Base-by-base conservation (phyloP, 768 basidiomycete genomes). In the Chiua virens region DNA sequence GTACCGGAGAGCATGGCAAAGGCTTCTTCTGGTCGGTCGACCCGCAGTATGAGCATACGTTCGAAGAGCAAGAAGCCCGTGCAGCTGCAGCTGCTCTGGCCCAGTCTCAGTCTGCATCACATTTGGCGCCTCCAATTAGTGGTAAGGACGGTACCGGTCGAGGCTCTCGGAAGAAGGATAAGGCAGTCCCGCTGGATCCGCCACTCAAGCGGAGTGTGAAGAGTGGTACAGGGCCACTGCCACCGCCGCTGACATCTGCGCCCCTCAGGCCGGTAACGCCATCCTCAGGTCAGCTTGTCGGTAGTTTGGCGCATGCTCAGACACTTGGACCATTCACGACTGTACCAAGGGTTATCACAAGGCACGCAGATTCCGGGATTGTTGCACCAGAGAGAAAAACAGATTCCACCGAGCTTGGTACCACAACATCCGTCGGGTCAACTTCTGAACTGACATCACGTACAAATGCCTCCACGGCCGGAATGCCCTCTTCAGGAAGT, bases 1-100 rank as follows among this genome's bases (percentile, higher is more conserved):
- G 85, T 54, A 82, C 85, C 7, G 89, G 92, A 52, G 91, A 89
- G 74, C 80, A 87, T 53, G 89, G 91, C 9, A 97, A 96, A 67
- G 95, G 94, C 2, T 92, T 86, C 57, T 92, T 93, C 56, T 98
- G 95, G 95, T 87, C 88, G 18, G 76, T 97, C 28, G 94, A 96
- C 61, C 85, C 87, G 39, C 79, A 82, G 49, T 77, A 78, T 64
- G 80, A 84, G 46, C 84, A 83, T 50, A 75, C 75, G 32, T 79
- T 91, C 39, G 83, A 86, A 64, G 86, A 87, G 54, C 86, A 87
- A 60, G 86, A 88, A 53, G 74, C 73, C 20, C 82, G 81, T 47
- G 61, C 60, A 52, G 71, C 59, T 71, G 69, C 58, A 4, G 30
- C 30, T 14, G 30, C 30, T 56, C 67, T 75, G 36, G 56, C 54